A percentile compares a stretch with the other conserved stretches of the same genome.
Evolutionary conservation across 768 basidiomycete species (phyloP).

Genomic region (Naganishia vaughanmartiniae): DNA sequence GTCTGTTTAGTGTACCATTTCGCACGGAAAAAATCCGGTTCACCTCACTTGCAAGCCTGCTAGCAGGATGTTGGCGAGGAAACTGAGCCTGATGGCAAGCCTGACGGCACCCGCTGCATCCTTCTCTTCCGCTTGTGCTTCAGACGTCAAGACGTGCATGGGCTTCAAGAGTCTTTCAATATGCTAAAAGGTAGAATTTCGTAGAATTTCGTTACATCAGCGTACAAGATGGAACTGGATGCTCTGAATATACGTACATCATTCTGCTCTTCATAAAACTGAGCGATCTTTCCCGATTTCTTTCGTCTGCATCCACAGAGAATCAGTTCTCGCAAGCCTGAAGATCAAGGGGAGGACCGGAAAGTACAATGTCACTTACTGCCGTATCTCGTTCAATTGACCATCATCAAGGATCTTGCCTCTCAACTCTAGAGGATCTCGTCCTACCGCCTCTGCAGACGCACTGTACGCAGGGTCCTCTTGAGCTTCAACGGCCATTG

Average conservation of each 20-base stretch:
- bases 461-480: conserved; percentile 7
- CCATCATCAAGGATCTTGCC: conserved; percentile 43
- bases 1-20: conserved; percentile 25
- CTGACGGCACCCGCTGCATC: conserved; percentile 66
- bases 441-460: conserved; percentile 44
- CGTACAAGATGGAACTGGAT: not conserved
- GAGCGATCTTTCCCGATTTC: conserved; percentile 42
- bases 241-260: conserved; percentile 16
- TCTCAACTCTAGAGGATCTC: conserved; percentile 46
- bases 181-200: conserved; percentile 61
- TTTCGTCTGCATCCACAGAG: conserved; percentile 33
- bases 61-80: conserved; percentile 71
- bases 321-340: not conserved
- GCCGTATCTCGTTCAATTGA: conserved; percentile 41
- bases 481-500: conserved; percentile 16
- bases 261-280: conserved; percentile 51
- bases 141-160: conserved; percentile 81
- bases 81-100: conserved; percentile 79
- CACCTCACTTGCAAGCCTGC: conserved; percentile 66
- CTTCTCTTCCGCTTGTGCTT: conserved; percentile 70
- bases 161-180: conserved; percentile 84
- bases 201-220: conserved; percentile 21
- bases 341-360: not conserved
- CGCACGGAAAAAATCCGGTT: conserved; percentile 31
- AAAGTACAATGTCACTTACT: conserved; percentile 40